phyloP scores from a whole-genome alignment of 2,329 filamentous ascomycete species.

The Paecilomyces dactylethromorphus region DNA sequence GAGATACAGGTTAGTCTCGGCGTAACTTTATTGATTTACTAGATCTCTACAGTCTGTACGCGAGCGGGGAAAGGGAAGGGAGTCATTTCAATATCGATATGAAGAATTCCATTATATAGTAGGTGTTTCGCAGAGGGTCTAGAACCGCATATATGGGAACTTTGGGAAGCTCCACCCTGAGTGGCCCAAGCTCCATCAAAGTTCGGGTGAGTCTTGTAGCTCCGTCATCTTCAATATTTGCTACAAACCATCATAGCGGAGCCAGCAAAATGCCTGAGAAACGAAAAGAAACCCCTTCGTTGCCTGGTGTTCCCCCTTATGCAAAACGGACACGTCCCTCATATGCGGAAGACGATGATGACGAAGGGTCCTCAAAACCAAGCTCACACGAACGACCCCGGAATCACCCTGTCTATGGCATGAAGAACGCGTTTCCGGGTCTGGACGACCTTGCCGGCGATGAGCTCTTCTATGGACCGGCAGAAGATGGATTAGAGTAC shows the following conservation, averaged over 20 bases:
- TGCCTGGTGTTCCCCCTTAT: constrained; percentile 10
- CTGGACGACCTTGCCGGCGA: constrained; percentile 44
- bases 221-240: constrained; percentile 4
- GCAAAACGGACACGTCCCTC: constrained; percentile 25
- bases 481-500: constrained; percentile 63
- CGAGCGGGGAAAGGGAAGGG: too few relatives aligned
- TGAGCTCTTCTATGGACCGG: constrained; percentile 61
- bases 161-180: neutral
- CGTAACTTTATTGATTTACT: too few relatives aligned
- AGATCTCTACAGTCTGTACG: too few relatives aligned
- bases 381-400: constrained; percentile 32
- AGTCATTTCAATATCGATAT: too few relatives aligned
- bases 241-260: too few relatives aligned
- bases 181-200: constrained; percentile 18
- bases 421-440: constrained; percentile 65
- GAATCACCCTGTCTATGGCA: constrained; percentile 61
- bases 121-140: too few relatives aligned
- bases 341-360: constrained; percentile 19
- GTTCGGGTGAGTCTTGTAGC: neutral
- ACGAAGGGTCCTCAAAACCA: constrained; percentile 15
- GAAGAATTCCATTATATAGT: too few relatives aligned
- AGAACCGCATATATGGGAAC: too few relatives aligned
- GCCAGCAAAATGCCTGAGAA: constrained; percentile 23
- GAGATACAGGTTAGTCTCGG: too few relatives aligned
- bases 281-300: constrained; percentile 19